Evolutionary conservation across 2,329 filamentous ascomycete species (phyloP).

Genomic region (Xylaria sp.): DNA sequence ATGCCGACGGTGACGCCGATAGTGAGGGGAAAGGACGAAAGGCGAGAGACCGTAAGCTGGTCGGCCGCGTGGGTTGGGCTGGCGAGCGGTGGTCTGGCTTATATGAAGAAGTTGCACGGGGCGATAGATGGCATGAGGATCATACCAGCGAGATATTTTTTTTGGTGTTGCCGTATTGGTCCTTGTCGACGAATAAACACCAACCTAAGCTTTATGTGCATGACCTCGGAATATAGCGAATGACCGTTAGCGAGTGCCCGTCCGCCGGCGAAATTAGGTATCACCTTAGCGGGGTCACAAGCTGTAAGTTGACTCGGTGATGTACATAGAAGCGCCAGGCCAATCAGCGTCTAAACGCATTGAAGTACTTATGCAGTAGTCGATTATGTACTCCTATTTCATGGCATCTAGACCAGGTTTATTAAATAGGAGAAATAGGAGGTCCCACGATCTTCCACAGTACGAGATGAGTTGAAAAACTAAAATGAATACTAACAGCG

Average conservation of each 20-base stretch:
- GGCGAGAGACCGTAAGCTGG: neutral
- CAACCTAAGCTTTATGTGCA: neutral
- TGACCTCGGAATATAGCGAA: no score
- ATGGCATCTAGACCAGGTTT: no score
- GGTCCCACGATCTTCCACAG: no score
- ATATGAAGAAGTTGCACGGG: slow-evolving; percentile 2
- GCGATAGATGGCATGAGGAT: slow-evolving; percentile 27
- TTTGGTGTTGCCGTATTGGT: slow-evolving; percentile 3
- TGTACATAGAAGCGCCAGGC: neutral
- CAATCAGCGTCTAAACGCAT: slow-evolving; percentile 1
- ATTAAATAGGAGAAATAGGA: no score
- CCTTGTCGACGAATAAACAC: slow-evolving; percentile 2
- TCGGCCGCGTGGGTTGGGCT: neutral
- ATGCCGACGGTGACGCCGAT: slow-evolving; percentile 19
- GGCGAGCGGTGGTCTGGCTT: neutral
- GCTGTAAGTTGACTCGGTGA: neutral
- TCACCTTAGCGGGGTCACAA: slow-evolving; percentile 20
- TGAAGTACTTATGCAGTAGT: slow-evolving; percentile 11
- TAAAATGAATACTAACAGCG: no score
- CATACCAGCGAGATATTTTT: slow-evolving; percentile 18
- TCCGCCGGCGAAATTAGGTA: slow-evolving; percentile 13
- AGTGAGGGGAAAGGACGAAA: neutral
- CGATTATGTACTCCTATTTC: neutral
- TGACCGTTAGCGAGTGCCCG: no score
- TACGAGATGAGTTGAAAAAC: no score